Base-by-base conservation (phyloP, 73 alveolate genomes). In the Paramecium pentaurelia region DNA sequence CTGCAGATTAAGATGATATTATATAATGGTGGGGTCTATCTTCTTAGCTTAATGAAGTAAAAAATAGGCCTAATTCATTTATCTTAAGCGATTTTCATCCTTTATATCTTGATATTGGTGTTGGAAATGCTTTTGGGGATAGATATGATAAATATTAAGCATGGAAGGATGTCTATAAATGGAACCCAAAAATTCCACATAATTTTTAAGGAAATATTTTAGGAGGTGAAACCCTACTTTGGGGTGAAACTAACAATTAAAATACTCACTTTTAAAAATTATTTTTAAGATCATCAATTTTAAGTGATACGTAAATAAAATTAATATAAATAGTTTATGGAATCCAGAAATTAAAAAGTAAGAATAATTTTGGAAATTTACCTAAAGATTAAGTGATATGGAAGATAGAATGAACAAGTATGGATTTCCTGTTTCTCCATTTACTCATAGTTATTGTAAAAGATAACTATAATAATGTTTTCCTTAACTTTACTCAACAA, bases 1-100 rank as follows among this genome's bases (percentile, higher is more conserved):
- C 94, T 34, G 92, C 94, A 16, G 94, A 77, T 47, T 86, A 77
- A 49, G 91, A 89, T 71, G 94, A 89, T 42, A 89, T 89, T 25
- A 89, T 89, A 44, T 70, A 89, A 22, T 89, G 94, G 94, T 89
- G 94, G 94, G 94, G 94, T 25, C 45, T 68, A 32, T 71, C 94
- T 20, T 36, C 68, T 1, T 60, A 89, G 47, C 45, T 89, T 5
- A 12, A 12, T 11, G 44, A 58, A 12, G 54, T 89, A 2, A 54
- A 54, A 45, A 71, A 42, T 71, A 60, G 54, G 32, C 37, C 42
- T 7, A 89, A 89, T 51, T 54, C 47, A 5, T 42, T 89, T 47
- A 89, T 89, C 1, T 37, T 89, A n/a, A 71, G 92, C 32, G 77
- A 64, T 71, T 71, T 44, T 47, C 68, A 89, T 1, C 71, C 86